These are phyloP conservation scores for Gossypium gossypioides DNA, from an alignment of 441 rosid genomes.

Conservation along the genomic window DNA sequence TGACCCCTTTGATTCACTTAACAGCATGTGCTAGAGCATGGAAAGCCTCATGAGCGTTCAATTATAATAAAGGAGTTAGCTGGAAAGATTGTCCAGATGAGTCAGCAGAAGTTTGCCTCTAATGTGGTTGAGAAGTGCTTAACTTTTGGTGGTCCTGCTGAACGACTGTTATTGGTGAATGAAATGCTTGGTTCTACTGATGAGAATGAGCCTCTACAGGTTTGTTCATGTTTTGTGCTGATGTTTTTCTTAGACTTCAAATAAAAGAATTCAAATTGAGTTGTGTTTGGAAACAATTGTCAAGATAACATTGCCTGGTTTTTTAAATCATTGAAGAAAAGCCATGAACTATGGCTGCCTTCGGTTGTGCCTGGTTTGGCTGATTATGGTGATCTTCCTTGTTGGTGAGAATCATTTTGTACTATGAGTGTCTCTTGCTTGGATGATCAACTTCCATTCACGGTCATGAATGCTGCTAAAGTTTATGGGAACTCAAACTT, in stretches of 20 bases:
- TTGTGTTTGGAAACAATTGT: background rate
- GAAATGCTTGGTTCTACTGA: slow-evolving; percentile 89
- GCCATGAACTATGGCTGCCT: slow-evolving; percentile 4
- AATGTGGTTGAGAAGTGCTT: slow-evolving; percentile 87
- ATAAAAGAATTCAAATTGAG: background rate
- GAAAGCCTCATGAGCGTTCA: slow-evolving; percentile 74
- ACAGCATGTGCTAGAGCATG: slow-evolving; percentile 46
- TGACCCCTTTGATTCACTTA: slow-evolving; percentile 15
- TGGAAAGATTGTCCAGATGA: slow-evolving; percentile 83
- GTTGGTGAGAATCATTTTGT: background rate
- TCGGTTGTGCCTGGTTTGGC: background rate
- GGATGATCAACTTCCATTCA: background rate
- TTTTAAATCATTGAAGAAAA: background rate
- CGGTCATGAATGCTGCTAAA: background rate
- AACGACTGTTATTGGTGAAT: slow-evolving; percentile 67
- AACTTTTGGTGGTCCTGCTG: slow-evolving; percentile 64
- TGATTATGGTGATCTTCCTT: background rate
- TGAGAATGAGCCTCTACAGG: slow-evolving; percentile 95
- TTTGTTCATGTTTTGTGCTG: slow-evolving; percentile 18
- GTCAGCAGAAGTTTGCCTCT: slow-evolving; percentile 91
- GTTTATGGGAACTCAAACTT: background rate
- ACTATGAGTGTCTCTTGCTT: background rate
- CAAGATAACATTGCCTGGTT: background rate
- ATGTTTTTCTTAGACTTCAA: background rate
- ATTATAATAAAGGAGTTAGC: slow-evolving; percentile 70